phyloP scores from a whole-genome alignment of 441 rosid genomes.

The Pelargonium australe region DNA sequence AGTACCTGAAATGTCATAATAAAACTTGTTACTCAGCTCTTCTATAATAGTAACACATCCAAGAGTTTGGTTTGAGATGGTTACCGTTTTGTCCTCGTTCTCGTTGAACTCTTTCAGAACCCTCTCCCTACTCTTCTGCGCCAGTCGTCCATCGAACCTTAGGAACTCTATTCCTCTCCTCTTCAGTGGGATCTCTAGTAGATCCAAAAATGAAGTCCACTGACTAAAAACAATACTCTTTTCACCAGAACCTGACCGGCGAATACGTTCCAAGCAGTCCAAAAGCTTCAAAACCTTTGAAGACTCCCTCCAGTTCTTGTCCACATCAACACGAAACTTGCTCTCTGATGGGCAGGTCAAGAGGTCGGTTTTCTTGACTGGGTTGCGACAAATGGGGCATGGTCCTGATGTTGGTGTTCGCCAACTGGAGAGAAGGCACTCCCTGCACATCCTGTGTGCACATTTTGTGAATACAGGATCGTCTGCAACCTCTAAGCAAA shows the following conservation, averaged over 20 bases:
- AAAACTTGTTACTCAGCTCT: neutral
- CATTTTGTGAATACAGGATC: conserved; percentile 74
- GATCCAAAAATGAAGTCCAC: conserved; percentile 67
- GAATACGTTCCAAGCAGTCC: conserved; percentile 40
- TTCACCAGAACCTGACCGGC: conserved; percentile 34
- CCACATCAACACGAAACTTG: conserved; percentile 49
- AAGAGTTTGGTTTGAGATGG: neutral
- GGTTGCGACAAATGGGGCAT: conserved; percentile 51
- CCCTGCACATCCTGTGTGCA: conserved; percentile 66
- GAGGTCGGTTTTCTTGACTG: conserved; percentile 43
- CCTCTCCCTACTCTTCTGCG: conserved; percentile 53
- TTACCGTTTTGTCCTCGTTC: conserved; percentile 47
- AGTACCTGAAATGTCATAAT: conserved; percentile 33
- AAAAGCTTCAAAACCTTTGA: conserved; percentile 53
- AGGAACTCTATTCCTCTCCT: conserved; percentile 41
- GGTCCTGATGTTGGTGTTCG: conserved; percentile 36
- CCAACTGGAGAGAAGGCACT: conserved; percentile 65
- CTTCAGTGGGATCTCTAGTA: conserved; percentile 49
- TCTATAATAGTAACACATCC: too few species aligned
- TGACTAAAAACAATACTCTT: conserved; percentile 74
- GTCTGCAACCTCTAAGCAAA: conserved; percentile 61
- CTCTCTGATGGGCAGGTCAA: conserved; percentile 53
- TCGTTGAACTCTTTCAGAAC: conserved; percentile 61
- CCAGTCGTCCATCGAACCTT: conserved; percentile 49
- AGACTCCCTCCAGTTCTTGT: conserved; percentile 59